Evolutionary conservation across 2,329 filamentous ascomycete species (phyloP), one percentile per base, ranked within the genome.

Genomic region (Pseudogymnoascus destructans): DNA sequence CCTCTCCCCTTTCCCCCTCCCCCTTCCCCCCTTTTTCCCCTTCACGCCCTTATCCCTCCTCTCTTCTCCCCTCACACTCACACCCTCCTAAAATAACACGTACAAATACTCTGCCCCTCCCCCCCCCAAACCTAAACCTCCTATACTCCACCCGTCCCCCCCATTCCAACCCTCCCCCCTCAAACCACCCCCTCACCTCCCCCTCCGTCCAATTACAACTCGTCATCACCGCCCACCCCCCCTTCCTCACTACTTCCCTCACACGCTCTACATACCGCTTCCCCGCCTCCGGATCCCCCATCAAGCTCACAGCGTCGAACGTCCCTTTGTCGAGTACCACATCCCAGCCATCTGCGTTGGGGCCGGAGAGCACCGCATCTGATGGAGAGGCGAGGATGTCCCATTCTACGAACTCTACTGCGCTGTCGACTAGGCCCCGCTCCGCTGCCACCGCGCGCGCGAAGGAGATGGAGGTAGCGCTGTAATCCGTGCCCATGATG

Each of bases 141-240:
- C 82, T 87, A 71, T 97, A 97, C 67, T 85, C 80, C 58, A 95
- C 83, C 64, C 80, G 83, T 59, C 83, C 80, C 61, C 75, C 74
- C 64, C 95, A 77, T 55, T 74, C 68, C 59, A 71, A 70, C 25
- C 63, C 62, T 17, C 60, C 71, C 2, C 71, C 74, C 56, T 79
- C 82, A 69, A 97, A 93, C 90, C 92, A 97, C 13, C 73, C 73
- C 61, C 79, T 75, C 66, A 98, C 73, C 75, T 98, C 93, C 38
- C 83, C 80, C 74, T 93, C 90, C 1, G 92, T 97, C 93, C 93
- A 98, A 73, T 98, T 98, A 71, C 93, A 98, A 71, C 90, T 96
- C 58, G 93, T 97, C 58, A 98, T 81, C 60, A 96, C 72, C 65
- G 97, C 80, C 21, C 89, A 75, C 0, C 89, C 89, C 1, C 84